phyloP scores from a whole-genome alignment of 306 rosid genomes.

The Quercus suber region DNA sequence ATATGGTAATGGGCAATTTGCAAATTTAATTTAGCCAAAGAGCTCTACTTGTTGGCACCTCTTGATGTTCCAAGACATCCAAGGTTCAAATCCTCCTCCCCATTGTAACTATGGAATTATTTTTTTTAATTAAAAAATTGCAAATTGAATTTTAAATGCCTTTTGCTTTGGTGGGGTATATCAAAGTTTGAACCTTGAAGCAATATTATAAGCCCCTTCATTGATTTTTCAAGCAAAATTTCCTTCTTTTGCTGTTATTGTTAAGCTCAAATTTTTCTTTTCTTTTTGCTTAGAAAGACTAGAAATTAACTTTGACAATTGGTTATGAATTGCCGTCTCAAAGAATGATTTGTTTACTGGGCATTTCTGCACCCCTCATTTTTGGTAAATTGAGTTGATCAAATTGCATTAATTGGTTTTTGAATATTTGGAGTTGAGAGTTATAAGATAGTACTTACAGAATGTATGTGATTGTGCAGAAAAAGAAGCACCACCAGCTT shows the following conservation, averaged over 20 bases:
- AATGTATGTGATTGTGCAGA: constrained; percentile 43
- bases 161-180: not conserved
- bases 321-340: not conserved
- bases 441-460: not conserved
- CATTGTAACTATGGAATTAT: not conserved
- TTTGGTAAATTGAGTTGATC: not conserved
- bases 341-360: not conserved
- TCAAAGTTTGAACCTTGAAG: not conserved
- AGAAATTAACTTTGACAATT: not conserved
- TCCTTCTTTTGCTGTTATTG: not conserved
- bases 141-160: not conserved
- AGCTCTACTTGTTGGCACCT: too few relatives aligned
- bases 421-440: not conserved
- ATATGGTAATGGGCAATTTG: not conserved
- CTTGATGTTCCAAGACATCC: too few relatives aligned
- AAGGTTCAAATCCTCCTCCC: too few relatives aligned
- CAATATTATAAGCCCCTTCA: too few relatives aligned
- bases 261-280: not conserved
- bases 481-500: constrained; percentile 94
- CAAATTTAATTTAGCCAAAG: too few relatives aligned
- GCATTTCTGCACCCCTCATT: not conserved
- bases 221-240: not conserved
- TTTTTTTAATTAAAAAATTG: too few relatives aligned
- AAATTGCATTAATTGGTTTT: not conserved
- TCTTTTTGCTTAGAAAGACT: not conserved